Evolutionary conservation across 2,329 filamentous ascomycete species (phyloP).

Genomic region (Magnaporthales sp.): DNA sequence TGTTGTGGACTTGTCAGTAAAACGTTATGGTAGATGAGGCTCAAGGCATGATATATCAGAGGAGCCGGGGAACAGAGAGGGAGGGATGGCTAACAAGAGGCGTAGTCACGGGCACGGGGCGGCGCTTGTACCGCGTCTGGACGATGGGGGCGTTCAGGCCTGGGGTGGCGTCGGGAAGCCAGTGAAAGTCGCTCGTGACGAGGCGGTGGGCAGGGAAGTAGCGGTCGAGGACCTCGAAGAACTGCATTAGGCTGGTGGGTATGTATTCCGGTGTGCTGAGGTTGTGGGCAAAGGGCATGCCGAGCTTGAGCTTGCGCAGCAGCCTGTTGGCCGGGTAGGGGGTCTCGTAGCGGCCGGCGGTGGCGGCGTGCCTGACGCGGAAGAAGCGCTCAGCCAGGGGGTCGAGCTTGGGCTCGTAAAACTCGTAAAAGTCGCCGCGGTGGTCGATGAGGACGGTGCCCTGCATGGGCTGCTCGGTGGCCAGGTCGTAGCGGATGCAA

Average conservation of each 20-base stretch:
- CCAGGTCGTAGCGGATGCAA: slow-evolving; percentile 78
- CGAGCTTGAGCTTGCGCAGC: slow-evolving; percentile 52
- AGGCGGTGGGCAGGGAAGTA: slow-evolving; percentile 89
- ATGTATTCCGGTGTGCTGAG: slow-evolving; percentile 85
- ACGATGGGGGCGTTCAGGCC: slow-evolving; percentile 92
- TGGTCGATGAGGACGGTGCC: slow-evolving; percentile 79
- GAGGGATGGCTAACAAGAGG: slow-evolving; percentile 62
- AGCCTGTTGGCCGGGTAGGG: slow-evolving; percentile 46
- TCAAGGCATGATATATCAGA: not conserved
- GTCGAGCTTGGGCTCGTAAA: slow-evolving; percentile 75
- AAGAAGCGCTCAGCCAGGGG: slow-evolving; percentile 77
- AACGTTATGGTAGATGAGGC: not conserved
- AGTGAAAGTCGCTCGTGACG: slow-evolving; percentile 84
- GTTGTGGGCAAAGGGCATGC: slow-evolving; percentile 64
- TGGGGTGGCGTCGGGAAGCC: slow-evolving; percentile 69
- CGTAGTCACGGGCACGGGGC: slow-evolving; percentile 82
- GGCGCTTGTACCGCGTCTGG: slow-evolving; percentile 82
- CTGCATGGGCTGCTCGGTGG: slow-evolving; percentile 76
- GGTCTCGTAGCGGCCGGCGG: slow-evolving; percentile 52
- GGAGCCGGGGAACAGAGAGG: not conserved
- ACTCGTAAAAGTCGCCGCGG: slow-evolving; percentile 88
- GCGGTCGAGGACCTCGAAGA: slow-evolving; percentile 82
- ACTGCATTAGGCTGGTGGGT: slow-evolving; percentile 89
- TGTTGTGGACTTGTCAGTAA: not conserved
- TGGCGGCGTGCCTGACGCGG: slow-evolving; percentile 72